Conservation (phyloP, 768 basidiomycete genomes). For the Auricularia sp. region DNA sequence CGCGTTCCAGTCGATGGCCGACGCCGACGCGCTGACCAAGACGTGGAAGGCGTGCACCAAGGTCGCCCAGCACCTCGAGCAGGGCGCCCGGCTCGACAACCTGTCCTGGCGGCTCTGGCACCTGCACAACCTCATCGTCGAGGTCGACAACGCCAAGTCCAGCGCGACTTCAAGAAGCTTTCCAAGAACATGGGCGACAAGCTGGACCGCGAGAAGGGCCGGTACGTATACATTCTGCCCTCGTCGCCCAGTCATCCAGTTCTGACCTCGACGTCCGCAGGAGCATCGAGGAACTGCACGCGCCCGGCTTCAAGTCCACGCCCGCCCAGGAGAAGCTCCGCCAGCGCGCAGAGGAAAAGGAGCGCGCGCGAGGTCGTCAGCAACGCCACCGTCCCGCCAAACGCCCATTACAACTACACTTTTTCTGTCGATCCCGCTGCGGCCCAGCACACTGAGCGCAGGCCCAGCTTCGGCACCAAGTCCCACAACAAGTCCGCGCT, state of each 20-base stretch:
- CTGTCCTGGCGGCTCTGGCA: no score
- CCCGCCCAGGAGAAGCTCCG: conserved; percentile 72
- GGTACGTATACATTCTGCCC: no score
- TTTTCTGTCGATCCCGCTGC: conserved; percentile 63
- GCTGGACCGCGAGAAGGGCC: no score
- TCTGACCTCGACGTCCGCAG: conserved; percentile 25
- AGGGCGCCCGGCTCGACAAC: no score
- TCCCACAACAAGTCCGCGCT: conserved; percentile 39
- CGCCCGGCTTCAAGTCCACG: conserved; percentile 73
- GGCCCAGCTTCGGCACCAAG: conserved; percentile 29
- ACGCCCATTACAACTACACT: conserved; percentile 86
- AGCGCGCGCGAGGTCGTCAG: conserved; percentile 61
- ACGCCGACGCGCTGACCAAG: no score
- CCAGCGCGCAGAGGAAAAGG: conserved; percentile 72
- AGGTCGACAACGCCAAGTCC: no score
- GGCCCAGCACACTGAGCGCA: conserved; percentile 26
- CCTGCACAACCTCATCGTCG: no score
- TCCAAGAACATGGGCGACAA: no score
- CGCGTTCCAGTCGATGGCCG: no score
- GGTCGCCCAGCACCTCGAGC: no score
- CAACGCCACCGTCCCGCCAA: conserved; percentile 55
- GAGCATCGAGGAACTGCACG: conserved; percentile 76
- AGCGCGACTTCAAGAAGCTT: no score
- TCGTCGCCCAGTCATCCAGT: neutral
- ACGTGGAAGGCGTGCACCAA: no score